phyloP scores from a whole-genome alignment of 495 filamentous ascomycete species.

The Tuber umbilicatum region DNA sequence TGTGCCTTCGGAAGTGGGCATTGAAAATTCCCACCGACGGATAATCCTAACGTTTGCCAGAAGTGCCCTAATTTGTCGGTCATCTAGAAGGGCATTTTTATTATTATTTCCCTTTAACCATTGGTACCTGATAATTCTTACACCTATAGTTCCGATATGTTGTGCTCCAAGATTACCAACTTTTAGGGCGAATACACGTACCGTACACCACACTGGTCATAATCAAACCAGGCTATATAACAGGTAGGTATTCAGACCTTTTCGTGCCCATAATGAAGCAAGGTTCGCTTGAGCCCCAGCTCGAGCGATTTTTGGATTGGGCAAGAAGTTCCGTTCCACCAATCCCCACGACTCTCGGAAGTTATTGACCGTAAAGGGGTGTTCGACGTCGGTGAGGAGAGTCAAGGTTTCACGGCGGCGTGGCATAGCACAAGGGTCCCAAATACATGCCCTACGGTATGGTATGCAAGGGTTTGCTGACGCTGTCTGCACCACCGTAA shows the following conservation, averaged over 20 bases:
- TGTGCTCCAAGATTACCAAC: not conserved
- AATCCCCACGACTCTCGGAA: not conserved
- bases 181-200: not conserved
- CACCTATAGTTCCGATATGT: not conserved
- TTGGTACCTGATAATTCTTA: not conserved
- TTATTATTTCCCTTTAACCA: not conserved
- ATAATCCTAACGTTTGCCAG: not conserved
- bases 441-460: constrained; percentile 7
- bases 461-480: constrained; percentile 25
- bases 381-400: constrained; percentile 16
- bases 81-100: not conserved
- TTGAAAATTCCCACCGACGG: not conserved
- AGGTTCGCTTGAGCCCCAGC: not conserved
- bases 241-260: not conserved
- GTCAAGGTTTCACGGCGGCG: constrained; percentile 17
- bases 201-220: not conserved
- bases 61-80: not conserved
- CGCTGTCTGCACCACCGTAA: constrained; percentile 23
- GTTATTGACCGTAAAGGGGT: constrained; percentile 3
- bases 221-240: not conserved
- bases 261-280: not conserved
- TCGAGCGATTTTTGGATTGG: not conserved
- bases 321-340: not conserved
- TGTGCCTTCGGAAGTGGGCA: not conserved
- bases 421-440: constrained; percentile 23